These are phyloP conservation scores for Lanmaoa rubissima DNA, from an alignment of 768 basidiomycete species.

Conservation along the genomic window DNA sequence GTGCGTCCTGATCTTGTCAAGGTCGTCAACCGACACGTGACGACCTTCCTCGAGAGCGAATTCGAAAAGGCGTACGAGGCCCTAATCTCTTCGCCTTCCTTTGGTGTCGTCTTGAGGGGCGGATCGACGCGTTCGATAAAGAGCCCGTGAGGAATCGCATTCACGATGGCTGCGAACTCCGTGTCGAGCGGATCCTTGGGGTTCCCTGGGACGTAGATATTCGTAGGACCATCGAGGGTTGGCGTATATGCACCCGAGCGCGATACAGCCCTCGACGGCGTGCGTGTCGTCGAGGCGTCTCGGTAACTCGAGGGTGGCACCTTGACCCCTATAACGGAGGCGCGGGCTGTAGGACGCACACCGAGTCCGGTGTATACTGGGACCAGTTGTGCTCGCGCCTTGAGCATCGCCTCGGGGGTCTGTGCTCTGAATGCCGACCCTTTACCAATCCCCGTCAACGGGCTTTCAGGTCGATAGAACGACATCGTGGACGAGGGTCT, in stretches of 20 bases:
- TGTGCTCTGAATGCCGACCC: conserved; percentile 50
- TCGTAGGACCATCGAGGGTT: conserved; percentile 48
- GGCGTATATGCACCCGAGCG: conserved; percentile 67
- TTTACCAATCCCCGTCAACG: conserved; percentile 36
- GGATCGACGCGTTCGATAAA: conserved; percentile 80
- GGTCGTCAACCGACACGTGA: conserved; percentile 79
- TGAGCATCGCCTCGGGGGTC: conserved; percentile 65
- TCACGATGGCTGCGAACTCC: conserved; percentile 74
- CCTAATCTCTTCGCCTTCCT: conserved; percentile 74
- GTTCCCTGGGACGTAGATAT: conserved; percentile 66
- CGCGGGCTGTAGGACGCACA: conserved; percentile 39
- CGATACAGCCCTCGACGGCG: conserved; percentile 64
- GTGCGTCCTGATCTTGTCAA: conserved; percentile 56
- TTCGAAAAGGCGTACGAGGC: conserved; percentile 85
- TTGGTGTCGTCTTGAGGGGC: conserved; percentile 60
- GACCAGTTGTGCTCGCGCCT: conserved; percentile 58
- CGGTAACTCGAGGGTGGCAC: conserved; percentile 77
- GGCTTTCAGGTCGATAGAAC: conserved; percentile 56
- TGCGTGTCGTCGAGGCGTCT: conserved; percentile 52
- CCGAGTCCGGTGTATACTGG: conserved; percentile 48
- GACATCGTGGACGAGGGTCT: conserved; percentile 74
- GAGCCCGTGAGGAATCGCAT: conserved; percentile 74
- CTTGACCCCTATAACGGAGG: conserved; percentile 39
- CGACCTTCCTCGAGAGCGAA: conserved; percentile 65
- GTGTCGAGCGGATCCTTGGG: conserved; percentile 76